Conservation (phyloP, 805 yeast genomes). For the Sungouiozyma intestinalis region DNA sequence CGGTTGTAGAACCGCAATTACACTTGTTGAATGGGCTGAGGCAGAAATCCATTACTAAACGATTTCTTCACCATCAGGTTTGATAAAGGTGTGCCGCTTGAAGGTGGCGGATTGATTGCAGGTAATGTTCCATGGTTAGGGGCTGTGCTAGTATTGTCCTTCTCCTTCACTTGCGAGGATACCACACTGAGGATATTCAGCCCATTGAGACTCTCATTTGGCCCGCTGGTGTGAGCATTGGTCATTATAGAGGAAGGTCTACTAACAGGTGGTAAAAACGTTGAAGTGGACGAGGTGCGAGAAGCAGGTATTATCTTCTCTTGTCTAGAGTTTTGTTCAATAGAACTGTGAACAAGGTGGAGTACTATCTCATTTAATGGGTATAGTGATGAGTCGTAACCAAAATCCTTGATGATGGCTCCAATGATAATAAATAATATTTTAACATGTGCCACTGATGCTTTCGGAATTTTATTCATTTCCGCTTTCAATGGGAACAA, state of each 20-base stretch:
- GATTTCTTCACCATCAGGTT: slow-evolving; percentile 9
- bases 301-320: not conserved
- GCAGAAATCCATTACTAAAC: slow-evolving; percentile 21
- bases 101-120: not conserved
- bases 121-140: not conserved
- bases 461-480: slow-evolving; percentile 1
- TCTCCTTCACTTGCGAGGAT: slow-evolving; percentile 16
- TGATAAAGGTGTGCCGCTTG: slow-evolving; percentile 2
- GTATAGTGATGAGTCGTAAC: slow-evolving; percentile 57
- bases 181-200: slow-evolving; percentile 24
- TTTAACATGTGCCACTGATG: slow-evolving; percentile 10
- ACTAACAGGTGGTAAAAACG: not conserved
- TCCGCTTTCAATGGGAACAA: slow-evolving; percentile 19
- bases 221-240: slow-evolving; percentile 6
- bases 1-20: no score
- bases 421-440: slow-evolving; percentile 53
- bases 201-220: slow-evolving; percentile 22
- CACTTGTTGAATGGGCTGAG: slow-evolving; percentile 27
- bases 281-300: slow-evolving; percentile 11
- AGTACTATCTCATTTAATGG: slow-evolving; percentile 52
- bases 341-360: slow-evolving; percentile 1
- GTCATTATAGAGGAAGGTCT: not conserved
- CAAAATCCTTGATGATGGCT: slow-evolving; percentile 65
- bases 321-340: not conserved
- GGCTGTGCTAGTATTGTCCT: not conserved